Percentiles rank a stretch among this genome's conserved stretches.
These are phyloP conservation scores for Colletotrichum lindemuthianum DNA, from an alignment of 2,329 filamentous ascomycete genomes.

Conservation along the genomic window DNA sequence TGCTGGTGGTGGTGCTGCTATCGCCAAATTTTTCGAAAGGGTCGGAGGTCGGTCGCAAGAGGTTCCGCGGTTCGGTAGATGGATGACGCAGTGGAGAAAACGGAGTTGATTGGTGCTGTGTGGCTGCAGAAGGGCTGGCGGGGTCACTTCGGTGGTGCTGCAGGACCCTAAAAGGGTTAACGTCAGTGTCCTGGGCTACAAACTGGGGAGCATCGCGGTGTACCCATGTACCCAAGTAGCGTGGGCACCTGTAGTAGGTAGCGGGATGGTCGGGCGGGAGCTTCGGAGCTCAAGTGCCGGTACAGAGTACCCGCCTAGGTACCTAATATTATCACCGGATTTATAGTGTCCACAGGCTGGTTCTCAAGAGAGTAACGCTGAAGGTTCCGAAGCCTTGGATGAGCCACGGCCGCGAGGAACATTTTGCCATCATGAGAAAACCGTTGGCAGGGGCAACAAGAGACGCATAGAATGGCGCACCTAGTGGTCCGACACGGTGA, in stretches of 20 bases:
- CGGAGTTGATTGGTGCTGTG: background rate
- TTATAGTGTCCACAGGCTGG: too few species aligned
- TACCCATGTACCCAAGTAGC: background rate
- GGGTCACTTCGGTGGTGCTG: conserved; percentile 12
- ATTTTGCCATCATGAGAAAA: too few species aligned
- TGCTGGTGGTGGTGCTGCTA: background rate
- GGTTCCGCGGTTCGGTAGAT: conserved; percentile 19
- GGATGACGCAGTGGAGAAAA: conserved; percentile 18
- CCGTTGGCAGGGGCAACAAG: too few species aligned
- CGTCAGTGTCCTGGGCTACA: background rate
- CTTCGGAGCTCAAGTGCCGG: conserved; percentile 28
- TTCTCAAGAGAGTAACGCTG: too few species aligned
- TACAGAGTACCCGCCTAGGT: background rate
- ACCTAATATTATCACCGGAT: background rate
- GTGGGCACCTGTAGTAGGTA: conserved; percentile 9
- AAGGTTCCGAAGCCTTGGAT: too few species aligned
- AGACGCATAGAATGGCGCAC: background rate
- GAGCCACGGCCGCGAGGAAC: too few species aligned
- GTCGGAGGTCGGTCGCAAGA: conserved; percentile 29
- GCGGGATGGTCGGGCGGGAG: conserved; percentile 27
- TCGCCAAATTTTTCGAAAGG: conserved; percentile 16
- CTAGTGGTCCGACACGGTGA: conserved; percentile 15
- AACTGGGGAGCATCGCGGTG: too few species aligned
- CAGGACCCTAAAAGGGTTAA: conserved; percentile 15
- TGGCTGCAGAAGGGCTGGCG: background rate